These are phyloP conservation scores for Pleurotus ostreatus DNA, from an alignment of 768 basidiomycete genomes.

Conservation along the genomic window DNA sequence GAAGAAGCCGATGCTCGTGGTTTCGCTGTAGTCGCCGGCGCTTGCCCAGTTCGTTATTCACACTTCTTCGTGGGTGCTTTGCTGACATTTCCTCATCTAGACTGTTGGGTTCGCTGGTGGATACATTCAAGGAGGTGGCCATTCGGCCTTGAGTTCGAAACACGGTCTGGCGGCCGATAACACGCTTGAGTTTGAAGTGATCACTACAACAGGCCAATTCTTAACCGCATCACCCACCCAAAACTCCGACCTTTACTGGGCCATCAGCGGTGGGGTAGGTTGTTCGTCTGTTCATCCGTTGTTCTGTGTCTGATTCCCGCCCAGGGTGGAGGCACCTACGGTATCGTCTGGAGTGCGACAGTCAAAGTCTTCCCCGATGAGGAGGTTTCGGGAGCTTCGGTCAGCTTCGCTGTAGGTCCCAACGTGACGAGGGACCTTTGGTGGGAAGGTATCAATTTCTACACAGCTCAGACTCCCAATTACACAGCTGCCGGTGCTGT, in stretches of 20 bases:
- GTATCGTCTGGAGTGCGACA: neutral
- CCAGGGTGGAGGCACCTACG: neutral
- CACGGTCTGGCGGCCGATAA: constrained; percentile 29
- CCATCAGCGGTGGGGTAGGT: constrained; percentile 38
- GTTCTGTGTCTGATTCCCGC: neutral
- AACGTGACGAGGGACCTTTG: neutral
- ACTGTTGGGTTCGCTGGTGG: constrained; percentile 36
- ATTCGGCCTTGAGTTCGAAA: constrained; percentile 21
- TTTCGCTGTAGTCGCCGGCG: neutral
- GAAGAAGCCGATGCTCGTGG: neutral
- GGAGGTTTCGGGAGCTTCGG: neutral
- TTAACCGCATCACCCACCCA: constrained; percentile 33
- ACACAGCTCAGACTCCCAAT: neutral
- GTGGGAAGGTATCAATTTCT: neutral
- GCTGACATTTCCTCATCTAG: constrained; percentile 10
- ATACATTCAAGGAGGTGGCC: constrained; percentile 38
- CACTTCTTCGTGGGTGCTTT: too few species aligned
- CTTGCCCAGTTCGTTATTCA: neutral
- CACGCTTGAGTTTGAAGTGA: constrained; percentile 30
- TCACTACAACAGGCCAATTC: constrained; percentile 35
- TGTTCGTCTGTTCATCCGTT: constrained; percentile 23
- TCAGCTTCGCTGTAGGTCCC: neutral
- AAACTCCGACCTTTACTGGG: constrained; percentile 42
- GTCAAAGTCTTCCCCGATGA: neutral
- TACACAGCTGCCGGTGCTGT: neutral